Conservation (phyloP, 352 stramenopile genomes). For the Thraustochytrium striatum region DNA sequence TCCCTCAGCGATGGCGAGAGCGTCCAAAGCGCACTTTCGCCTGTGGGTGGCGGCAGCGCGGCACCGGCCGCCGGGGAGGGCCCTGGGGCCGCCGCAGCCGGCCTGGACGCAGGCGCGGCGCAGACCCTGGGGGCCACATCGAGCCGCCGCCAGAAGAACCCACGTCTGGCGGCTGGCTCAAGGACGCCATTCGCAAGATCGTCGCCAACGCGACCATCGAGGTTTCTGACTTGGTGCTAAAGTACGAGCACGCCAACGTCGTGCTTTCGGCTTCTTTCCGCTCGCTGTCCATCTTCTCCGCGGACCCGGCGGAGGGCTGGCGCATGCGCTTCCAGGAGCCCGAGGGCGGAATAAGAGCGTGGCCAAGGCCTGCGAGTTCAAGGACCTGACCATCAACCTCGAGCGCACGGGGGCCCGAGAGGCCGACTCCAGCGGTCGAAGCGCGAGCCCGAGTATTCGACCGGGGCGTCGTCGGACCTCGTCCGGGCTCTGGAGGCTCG, state of each 20-base stretch:
- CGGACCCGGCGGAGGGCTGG: conserved; percentile 27
- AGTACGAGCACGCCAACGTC: conserved; percentile 48
- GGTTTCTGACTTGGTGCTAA: conserved; percentile 40
- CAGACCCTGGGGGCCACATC: not conserved
- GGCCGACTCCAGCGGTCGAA: too few species aligned
- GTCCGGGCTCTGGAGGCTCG: too few species aligned
- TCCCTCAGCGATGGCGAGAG: not conserved
- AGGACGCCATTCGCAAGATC: conserved; percentile 44
- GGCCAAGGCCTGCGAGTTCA: conserved; percentile 35
- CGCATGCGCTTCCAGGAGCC: conserved; percentile 32
- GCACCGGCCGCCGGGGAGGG: not conserved
- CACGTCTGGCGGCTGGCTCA: conserved; percentile 22
- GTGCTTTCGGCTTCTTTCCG: conserved; percentile 40
- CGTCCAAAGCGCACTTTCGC: not conserved
- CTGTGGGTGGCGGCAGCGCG: not conserved
- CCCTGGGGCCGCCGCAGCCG: not conserved
- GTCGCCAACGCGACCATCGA: conserved; percentile 42
- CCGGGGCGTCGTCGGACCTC: too few species aligned
- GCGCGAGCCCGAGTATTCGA: too few species aligned
- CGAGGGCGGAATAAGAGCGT: conserved; percentile 16
- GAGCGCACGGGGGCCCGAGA: not conserved
- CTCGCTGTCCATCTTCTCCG: conserved; percentile 16
- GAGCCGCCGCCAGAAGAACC: not conserved
- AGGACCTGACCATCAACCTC: conserved; percentile 41
- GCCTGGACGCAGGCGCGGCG: not conserved